Percentiles rank a stretch among this genome's conserved stretches.
Evolutionary conservation across 2,329 filamentous ascomycete genomes (phyloP).

Genomic region (Juglanconis juglandina): DNA sequence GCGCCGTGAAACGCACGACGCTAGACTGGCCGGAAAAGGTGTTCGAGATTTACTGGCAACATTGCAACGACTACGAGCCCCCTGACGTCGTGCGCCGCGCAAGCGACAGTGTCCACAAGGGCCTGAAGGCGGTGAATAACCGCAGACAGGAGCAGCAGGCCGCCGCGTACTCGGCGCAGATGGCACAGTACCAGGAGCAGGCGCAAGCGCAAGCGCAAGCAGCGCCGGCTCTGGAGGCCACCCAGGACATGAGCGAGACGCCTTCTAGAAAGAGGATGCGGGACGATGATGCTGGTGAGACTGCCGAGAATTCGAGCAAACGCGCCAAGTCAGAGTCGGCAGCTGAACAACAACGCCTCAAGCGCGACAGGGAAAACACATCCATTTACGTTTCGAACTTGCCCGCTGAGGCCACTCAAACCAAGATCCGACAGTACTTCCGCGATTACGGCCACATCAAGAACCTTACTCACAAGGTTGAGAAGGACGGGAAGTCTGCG

Average conservation of each 20-base stretch:
- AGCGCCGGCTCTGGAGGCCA: constrained; percentile 31
- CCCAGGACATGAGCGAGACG: constrained; percentile 28
- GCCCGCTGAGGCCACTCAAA: constrained; percentile 65
- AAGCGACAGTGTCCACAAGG: constrained; percentile 69
- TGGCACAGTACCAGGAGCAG: constrained; percentile 30
- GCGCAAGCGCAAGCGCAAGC: constrained; percentile 30
- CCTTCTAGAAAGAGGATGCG: constrained; percentile 69
- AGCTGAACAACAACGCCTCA: constrained; percentile 41
- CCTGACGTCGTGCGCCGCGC: constrained; percentile 71
- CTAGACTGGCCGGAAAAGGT: constrained; percentile 77
- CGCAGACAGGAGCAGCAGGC: constrained; percentile 65
- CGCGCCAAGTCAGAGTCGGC: constrained; percentile 53
- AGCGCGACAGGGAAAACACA: constrained; percentile 86
- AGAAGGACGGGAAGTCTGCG: constrained; percentile 57
- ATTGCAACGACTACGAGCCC: constrained; percentile 88
- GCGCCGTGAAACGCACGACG: constrained; percentile 60
- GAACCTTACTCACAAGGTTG: constrained; percentile 65
- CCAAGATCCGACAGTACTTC: constrained; percentile 83
- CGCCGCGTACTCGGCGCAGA: constrained; percentile 54
- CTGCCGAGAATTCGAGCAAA: constrained; percentile 58
- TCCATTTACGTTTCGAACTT: constrained; percentile 79
- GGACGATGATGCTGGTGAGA: constrained; percentile 50
- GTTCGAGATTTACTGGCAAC: constrained; percentile 69
- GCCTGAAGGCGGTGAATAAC: constrained; percentile 59
- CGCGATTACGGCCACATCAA: constrained; percentile 84